Conservation (phyloP, 2,329 filamentous ascomycete species). For the Colletotrichum lindemuthianum region DNA sequence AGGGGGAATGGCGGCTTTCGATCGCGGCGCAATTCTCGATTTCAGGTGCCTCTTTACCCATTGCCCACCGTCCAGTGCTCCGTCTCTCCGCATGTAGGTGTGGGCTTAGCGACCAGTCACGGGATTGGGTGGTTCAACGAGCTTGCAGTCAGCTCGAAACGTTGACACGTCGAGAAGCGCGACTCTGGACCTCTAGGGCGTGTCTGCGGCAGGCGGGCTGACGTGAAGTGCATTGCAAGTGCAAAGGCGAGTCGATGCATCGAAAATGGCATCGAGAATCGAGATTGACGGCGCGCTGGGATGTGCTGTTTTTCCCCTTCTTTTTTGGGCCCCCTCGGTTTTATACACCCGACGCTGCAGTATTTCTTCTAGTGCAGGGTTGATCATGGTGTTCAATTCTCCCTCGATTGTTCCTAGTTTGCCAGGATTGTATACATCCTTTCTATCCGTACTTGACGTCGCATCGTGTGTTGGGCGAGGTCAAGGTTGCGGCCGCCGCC, state of each 20-base stretch:
- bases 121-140: conserved; percentile 2
- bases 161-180: conserved; percentile 31
- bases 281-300: conserved; percentile 22
- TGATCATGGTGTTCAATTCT: neutral
- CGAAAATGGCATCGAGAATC: conserved; percentile 12
- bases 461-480: conserved; percentile 5
- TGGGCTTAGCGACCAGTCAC: conserved; percentile 17
- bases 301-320: neutral
- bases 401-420: neutral
- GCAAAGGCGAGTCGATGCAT: neutral
- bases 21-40: conserved; percentile 37
- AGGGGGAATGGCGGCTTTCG: conserved; percentile 31
- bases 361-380: conserved; percentile 11
- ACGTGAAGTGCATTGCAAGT: conserved; percentile 2
- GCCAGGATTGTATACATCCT: neutral
- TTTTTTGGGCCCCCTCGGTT: conserved; percentile 4
- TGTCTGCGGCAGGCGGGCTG: conserved; percentile 15
- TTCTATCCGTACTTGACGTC: conserved; percentile 1
- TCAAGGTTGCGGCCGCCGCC: conserved; percentile 1
- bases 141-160: conserved; percentile 15
- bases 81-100: conserved; percentile 35
- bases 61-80: conserved; percentile 14
- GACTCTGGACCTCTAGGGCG: conserved; percentile 1
- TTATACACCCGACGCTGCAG: neutral
- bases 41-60: conserved; percentile 26